Evolutionary conservation across 768 basidiomycete species (phyloP), one percentile per base, ranked within the genome.

Genomic region (Artomyces pyxidatus): DNA sequence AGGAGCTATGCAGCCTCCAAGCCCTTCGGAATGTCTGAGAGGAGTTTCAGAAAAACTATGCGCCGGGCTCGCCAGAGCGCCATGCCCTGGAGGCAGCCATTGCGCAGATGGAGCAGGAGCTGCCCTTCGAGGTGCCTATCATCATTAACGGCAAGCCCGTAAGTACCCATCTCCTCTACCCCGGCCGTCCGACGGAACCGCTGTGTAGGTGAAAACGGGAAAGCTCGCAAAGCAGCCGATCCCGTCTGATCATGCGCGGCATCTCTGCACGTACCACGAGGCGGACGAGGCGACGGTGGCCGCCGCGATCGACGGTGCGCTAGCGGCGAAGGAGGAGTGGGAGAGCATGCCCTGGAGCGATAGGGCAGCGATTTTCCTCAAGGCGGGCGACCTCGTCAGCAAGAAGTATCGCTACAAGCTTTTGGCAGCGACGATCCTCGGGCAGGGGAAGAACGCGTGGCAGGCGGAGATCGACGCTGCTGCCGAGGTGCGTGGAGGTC

Each of bases 381-480:
- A 95, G 67, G 96, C 96, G 4, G 96, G 96, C 21, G 96, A 99
- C 65, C 81, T 99, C 44, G 80, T 92, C 49, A 84, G 88, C 61
- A 90, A 89, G 47, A 99, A 98, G 75, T 96, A 97, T 65, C 76
- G 96, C 55, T 95, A 94, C 72, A 85, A 85, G 69, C 73, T 99
- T 41, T 75, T 97, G 70, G 96, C 96, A 37, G 93, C 95, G 35
- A 98, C 95, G 38, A 96, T 99, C 69, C 75, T 99, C 41, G 96
- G 96, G 14, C 96, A 99, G 70, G 96, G 96, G 37, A 99, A 99
- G 81, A 99, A 97, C 64, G 85, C 77, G 14, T 99, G 96, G 96
- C 96, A 99, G 71, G 96, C 96, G 14, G 96, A 99, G 75, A 98
- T 99, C 54, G 96, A 99, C 65, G 91, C 96, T 47, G 96, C 93